Evolutionary conservation across 169 alveolate genomes (phyloP), one percentile per base, ranked within the genome.

Genomic region (Plasmodium reichenowi): DNA sequence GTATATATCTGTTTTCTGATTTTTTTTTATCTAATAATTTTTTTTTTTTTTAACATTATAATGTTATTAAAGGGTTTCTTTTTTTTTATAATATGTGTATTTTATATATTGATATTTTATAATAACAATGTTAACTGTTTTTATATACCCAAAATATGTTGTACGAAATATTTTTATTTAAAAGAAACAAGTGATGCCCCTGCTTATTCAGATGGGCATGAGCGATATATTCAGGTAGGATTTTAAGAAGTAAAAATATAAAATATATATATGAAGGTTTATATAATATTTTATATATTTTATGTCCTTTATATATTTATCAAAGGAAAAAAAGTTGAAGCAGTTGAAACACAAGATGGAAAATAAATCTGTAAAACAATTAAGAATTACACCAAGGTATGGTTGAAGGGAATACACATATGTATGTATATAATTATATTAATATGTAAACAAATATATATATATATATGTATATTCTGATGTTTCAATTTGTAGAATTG

Each of bases 351-450:
- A 17, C 22, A 78, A 78, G 54, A 66, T 62, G 29, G 89, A 78
- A 67, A 54, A 78, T 62, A 78, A 78, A 45, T 26, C 74, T n/a
- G 89, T 78, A 54, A 78, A 78, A 43, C 89, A 78, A 62, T 64
- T 78, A 56, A 66, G 89, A 78, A 78, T 78, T 64, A 78, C 89
- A 20, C 78, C 89, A 6, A 63, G 89, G 89, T 78, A 66, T 13
- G 26, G 24, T 17, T 17, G 6, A 9, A 67, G 29, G 56, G 26
- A 63, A 8, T 43, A 26, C 9, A 67, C 56, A 9, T 20, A 20
- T 20, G 22, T 17, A 29, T 43, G 62, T 63, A 10, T 20, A 20
- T 22, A 70, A 32, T 47, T n/a, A 13, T 47, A 4, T 6, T 22
- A 54, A n/a, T 29, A 17, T 58, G 50, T 56, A 58, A 20, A 54